phyloP scores from a whole-genome alignment of 768 basidiomycete species.

The Suillus discolor region DNA sequence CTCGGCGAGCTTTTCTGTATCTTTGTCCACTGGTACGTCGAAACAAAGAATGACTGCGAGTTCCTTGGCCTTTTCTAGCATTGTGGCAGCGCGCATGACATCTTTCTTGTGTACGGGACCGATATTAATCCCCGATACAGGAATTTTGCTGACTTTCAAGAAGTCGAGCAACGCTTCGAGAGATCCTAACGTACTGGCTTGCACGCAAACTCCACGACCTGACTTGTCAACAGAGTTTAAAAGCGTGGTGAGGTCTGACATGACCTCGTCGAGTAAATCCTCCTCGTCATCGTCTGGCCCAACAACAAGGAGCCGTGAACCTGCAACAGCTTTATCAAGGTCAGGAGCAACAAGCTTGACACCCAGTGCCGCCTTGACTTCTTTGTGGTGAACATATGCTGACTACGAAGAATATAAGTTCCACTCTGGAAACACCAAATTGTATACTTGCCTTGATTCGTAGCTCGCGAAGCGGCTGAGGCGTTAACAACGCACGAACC shows the following conservation, averaged over 20 bases:
- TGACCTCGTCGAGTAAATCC: constrained; percentile 90
- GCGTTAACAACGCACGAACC: constrained; percentile 90
- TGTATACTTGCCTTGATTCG: constrained; percentile 79
- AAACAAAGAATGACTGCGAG: constrained; percentile 95
- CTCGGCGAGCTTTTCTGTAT: constrained; percentile 88
- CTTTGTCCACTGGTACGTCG: constrained; percentile 93
- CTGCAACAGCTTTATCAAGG: constrained; percentile 97
- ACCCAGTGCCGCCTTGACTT: constrained; percentile 95
- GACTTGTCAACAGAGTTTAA: constrained; percentile 91
- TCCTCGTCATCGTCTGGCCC: constrained; percentile 98
- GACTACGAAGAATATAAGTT: constrained; percentile 53
- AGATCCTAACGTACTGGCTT: constrained; percentile 95
- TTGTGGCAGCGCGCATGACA: constrained; percentile 87
- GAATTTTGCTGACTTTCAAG: constrained; percentile 93
- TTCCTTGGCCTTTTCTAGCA: constrained; percentile 96
- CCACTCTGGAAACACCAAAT: not conserved
- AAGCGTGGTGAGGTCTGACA: constrained; percentile 91
- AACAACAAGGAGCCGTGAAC: constrained; percentile 88
- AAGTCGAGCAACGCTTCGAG: constrained; percentile 96
- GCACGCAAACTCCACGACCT: constrained; percentile 96
- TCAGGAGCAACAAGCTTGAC: constrained; percentile 95
- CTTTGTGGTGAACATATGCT: constrained; percentile 95
- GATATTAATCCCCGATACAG: constrained; percentile 96
- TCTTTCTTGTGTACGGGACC: constrained; percentile 97
- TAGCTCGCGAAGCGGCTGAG: constrained; percentile 93